Percentiles rank a stretch among this genome's conserved stretches.
These are phyloP conservation scores for Stentor coeruleus DNA, from an alignment of 73 alveolate species.

Conservation along the genomic window DNA sequence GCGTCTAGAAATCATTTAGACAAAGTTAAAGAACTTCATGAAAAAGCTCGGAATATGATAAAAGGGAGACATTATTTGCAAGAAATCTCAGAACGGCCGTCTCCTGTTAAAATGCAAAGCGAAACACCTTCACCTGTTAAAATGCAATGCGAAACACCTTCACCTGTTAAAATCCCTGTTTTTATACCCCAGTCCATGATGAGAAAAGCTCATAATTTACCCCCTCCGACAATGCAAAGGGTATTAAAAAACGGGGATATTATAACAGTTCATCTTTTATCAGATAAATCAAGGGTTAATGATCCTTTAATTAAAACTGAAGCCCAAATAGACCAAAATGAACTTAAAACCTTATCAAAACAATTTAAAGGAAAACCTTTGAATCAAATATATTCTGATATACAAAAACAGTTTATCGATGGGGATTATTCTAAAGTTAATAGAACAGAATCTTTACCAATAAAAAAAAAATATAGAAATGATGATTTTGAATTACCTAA, in stretches of 20 bases:
- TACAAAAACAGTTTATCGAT: not conserved
- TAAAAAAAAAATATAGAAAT: not conserved
- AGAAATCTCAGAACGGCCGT: not conserved
- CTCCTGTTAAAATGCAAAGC: not conserved
- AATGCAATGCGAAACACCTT: not conserved
- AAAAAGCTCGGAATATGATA: not conserved
- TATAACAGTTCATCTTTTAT: conserved; percentile 9
- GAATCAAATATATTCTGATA: not conserved
- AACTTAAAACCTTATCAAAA: not conserved
- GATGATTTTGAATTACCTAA: not conserved
- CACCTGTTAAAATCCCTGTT: conserved; percentile 16
- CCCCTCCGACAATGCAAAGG: not conserved
- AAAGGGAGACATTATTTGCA: not conserved
- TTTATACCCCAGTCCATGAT: conserved; percentile 15
- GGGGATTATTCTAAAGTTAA: not conserved
- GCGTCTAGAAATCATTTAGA: not conserved
- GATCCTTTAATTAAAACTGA: conserved; percentile 4
- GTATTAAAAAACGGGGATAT: not conserved
- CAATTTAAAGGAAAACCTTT: not conserved
- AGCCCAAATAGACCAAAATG: not conserved
- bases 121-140: no score
- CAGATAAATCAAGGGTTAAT: not conserved
- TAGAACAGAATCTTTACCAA: not conserved
- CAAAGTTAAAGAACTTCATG: not conserved
- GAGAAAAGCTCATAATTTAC: conserved; percentile 8